These are phyloP conservation scores for Hyaloscypha hepaticicola DNA, from an alignment of 495 filamentous ascomycete genomes.

Conservation along the genomic window DNA sequence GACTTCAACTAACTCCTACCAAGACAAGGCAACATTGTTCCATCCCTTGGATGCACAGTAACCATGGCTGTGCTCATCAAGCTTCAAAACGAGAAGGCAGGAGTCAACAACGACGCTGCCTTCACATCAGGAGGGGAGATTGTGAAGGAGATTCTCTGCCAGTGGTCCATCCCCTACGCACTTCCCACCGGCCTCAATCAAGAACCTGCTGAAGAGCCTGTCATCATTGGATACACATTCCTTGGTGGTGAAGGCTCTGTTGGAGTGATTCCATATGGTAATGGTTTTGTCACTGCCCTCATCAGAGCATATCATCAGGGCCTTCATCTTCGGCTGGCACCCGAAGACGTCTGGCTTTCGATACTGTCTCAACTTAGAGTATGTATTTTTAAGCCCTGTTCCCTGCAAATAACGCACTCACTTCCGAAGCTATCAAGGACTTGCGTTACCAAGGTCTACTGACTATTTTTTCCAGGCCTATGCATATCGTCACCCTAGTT, in stretches of 20 bases:
- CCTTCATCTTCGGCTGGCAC: not conserved
- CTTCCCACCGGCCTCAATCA: not conserved
- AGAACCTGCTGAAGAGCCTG: not conserved
- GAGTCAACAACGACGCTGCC: not conserved
- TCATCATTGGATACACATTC: not conserved
- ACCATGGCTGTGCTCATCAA: not conserved
- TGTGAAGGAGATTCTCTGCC: not conserved
- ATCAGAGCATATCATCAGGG: not conserved
- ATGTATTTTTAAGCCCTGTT: no score
- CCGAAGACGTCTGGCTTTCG: not conserved
- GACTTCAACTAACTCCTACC: not conserved
- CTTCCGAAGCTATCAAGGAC: no score
- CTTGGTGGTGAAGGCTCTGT: not conserved
- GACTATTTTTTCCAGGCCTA: not conserved
- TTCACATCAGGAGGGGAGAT: not conserved
- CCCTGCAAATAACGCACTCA: no score
- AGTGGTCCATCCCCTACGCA: not conserved
- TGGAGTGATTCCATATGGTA: not conserved
- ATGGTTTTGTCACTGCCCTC: not conserved
- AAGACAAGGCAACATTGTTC: not conserved
- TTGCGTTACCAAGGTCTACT: not conserved
- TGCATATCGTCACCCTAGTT: not conserved
- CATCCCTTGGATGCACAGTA: not conserved
- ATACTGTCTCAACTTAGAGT: not conserved
- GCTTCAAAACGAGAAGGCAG: not conserved